Conservation (phyloP, 176 grass and related monocot species). For the Hordeum marinum region DNA sequence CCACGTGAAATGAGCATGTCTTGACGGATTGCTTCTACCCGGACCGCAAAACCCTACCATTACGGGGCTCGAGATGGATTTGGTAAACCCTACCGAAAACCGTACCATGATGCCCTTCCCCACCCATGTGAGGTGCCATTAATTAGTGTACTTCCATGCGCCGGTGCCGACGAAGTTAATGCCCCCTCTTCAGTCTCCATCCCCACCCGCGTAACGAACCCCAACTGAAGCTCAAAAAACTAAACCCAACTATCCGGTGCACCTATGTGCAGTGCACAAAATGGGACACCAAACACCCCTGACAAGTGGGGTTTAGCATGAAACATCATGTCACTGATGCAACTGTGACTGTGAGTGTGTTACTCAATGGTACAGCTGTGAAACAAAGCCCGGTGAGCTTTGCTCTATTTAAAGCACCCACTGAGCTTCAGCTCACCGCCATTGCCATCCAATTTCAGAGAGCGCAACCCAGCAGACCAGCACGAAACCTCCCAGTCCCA, state of each 20-base stretch:
- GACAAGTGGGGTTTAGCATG: not conserved
- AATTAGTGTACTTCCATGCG: not conserved
- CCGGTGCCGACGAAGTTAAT: slow-evolving; percentile 11
- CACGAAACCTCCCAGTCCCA: no score
- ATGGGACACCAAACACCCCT: not conserved
- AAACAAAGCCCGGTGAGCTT: not conserved
- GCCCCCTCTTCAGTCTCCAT: not conserved
- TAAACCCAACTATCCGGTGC: not conserved
- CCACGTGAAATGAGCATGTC: not conserved
- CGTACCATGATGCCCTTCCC: not conserved
- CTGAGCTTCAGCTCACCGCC: slow-evolving; percentile 8
- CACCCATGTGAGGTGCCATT: slow-evolving; percentile 20
- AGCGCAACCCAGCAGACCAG: not conserved
- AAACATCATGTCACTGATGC: not conserved
- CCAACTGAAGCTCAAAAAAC: not conserved
- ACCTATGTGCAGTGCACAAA: not conserved
- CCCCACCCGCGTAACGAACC: not conserved
- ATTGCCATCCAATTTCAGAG: not conserved
- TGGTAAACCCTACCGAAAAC: not conserved
- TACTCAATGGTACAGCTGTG: not conserved
- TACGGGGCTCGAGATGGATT: slow-evolving; percentile 18
- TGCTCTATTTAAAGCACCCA: slow-evolving; percentile 24
- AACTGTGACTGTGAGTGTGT: not conserved
- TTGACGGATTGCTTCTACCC: not conserved
- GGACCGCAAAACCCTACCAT: not conserved